Evolutionary conservation across 257 asterid genomes (phyloP).

Genomic region (Penstemon barbatus): DNA sequence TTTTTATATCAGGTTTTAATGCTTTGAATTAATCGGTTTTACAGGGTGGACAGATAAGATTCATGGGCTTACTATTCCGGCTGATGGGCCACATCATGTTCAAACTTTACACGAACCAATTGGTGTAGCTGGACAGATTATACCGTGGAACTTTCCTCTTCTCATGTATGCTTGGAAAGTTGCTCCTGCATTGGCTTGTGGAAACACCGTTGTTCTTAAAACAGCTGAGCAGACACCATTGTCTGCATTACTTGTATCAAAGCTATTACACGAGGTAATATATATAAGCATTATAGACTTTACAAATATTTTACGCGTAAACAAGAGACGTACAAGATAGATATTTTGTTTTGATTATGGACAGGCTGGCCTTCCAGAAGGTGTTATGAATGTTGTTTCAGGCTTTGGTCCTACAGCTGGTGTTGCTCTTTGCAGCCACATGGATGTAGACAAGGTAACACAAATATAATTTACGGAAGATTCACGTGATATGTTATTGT

Average conservation of each 20-base stretch:
- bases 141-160: constrained; percentile 98
- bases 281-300: neutral
- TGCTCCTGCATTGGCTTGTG: constrained; percentile 92
- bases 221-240: constrained; percentile 98
- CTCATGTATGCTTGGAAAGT: constrained; percentile 91
- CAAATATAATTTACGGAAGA: neutral
- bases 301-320: neutral
- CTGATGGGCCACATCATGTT: constrained; percentile 88
- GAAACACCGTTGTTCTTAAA: constrained; percentile 81
- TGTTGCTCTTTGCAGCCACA: constrained; percentile 91
- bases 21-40: constrained; percentile 4
- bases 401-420: constrained; percentile 97
- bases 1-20: neutral
- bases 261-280: constrained; percentile 79
- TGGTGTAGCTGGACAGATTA: constrained; percentile 96
- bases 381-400: constrained; percentile 83
- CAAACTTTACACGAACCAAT: constrained; percentile 97
- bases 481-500: no score
- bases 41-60: constrained; percentile 99
- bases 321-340: neutral
- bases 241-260: constrained; percentile 80
- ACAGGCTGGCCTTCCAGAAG: constrained; percentile 97
- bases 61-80: constrained; percentile 86
- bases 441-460: constrained; percentile 96
- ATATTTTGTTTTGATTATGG: constrained; percentile 18